Base-by-base conservation (phyloP, 257 asterid species). In the Solanum chilense region DNA sequence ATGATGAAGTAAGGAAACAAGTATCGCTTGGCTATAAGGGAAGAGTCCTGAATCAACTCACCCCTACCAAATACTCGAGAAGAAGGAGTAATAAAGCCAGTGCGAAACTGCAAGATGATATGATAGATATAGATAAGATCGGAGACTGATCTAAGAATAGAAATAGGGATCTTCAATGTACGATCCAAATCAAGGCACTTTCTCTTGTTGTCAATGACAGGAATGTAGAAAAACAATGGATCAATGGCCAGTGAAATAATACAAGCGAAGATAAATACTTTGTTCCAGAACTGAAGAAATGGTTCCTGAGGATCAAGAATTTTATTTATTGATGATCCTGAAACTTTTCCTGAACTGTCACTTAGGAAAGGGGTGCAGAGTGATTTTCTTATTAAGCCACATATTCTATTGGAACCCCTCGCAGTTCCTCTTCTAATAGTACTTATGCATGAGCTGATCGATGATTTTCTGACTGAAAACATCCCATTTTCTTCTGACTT, bases 61-160 rank as follows among this genome's bases (percentile, higher is more conserved):
- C 96, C 95, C 91, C 96, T 93, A 83, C 98, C 96, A 89, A 93
- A 92, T 7, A 92, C 93, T 37, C 93, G 90, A 44, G 98, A 90
- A 71, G 89, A 86, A 45, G 94, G 98, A 60, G 94, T 86, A 23
- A 92, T 90, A 81, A 87, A 92, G 21, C 98, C 98, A 16, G 95
- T 93, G 1, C 92, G 92, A 64, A 94, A 94, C 89, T 92, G 93
- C 88, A 94, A 68, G 64, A 92, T 18, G 81, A 94, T 93, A 89
- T 93, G 98, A 49, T 90, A 87, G 37, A 91, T 29, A 82, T 94
- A 92, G 88, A 90, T 92, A 35, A 93, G 47, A 64, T 94, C 96
- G 12, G 89, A 56, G n/a, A 93, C 33, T 3, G 96, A 87, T 27
- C 98, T 94, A n/a, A 93, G 94, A 76, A 90, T 90, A 83, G 94